A percentile compares a stretch with the other conserved stretches of the same genome.
phyloP scores from a whole-genome alignment of 345 rosid genomes.

The Cardamine chenopodiifolia region DNA sequence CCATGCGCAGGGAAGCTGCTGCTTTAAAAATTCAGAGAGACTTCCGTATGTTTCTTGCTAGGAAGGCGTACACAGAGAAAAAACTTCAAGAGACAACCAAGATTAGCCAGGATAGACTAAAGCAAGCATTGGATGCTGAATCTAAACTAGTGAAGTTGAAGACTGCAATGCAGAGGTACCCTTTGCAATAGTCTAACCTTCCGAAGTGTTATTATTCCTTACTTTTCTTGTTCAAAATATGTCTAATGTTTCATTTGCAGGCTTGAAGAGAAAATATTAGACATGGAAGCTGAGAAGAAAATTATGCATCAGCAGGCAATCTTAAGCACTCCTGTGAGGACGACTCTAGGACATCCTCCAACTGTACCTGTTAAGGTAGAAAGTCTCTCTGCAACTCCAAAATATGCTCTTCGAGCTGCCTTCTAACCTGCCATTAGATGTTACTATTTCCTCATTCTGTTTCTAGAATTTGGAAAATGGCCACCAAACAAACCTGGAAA shows the following conservation, averaged over 20 bases:
- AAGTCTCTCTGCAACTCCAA: conserved; percentile 28
- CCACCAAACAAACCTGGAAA: conserved; percentile 61
- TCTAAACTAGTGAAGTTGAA: conserved; percentile 77
- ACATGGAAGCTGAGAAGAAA: conserved; percentile 84
- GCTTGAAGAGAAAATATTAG: conserved; percentile 82
- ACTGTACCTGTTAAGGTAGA: conserved; percentile 57
- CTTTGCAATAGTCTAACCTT: conserved; percentile 6
- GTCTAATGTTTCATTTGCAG: conserved; percentile 50
- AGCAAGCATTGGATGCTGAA: conserved; percentile 92
- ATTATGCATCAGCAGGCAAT: conserved; percentile 76
- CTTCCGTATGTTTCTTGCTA: conserved; percentile 81
- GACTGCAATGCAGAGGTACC: conserved; percentile 90
- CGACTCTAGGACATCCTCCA: conserved; percentile 62
- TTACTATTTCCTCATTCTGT: conserved; percentile 11
- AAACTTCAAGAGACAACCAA: conserved; percentile 82
- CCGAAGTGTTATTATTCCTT: conserved; percentile 9
- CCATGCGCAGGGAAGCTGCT: conserved; percentile 82
- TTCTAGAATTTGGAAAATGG: conserved; percentile 91
- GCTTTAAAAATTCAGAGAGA: conserved; percentile 76
- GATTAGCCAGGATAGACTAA: conserved; percentile 87
- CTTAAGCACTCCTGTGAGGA: conserved; percentile 57
- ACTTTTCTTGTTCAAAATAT: neutral
- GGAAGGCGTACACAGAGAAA: conserved; percentile 78
- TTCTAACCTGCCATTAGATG: conserved; percentile 8
- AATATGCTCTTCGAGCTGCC: conserved; percentile 1